Conservation (phyloP, 257 asterid species). For the Rhazya stricta region DNA sequence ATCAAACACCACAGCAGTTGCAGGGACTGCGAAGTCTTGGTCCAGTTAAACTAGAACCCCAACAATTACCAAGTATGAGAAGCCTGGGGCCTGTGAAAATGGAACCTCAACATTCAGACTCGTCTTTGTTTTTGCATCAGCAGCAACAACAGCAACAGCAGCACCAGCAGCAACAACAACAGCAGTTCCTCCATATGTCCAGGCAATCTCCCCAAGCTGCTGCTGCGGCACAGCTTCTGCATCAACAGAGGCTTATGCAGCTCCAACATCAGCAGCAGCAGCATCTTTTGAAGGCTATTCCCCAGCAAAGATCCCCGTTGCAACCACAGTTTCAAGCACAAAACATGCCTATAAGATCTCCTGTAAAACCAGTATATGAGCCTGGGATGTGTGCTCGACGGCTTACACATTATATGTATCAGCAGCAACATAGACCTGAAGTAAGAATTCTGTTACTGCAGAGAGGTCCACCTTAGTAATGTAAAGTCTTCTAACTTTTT, state of each 20-base stretch:
- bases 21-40: slow-evolving; percentile 57
- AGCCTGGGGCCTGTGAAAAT: slow-evolving; percentile 57
- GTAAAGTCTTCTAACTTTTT: not conserved
- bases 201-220: slow-evolving; percentile 58
- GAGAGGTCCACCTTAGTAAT: not conserved
- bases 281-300: slow-evolving; percentile 64
- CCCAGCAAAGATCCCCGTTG: slow-evolving; percentile 70
- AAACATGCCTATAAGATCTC: slow-evolving; percentile 55
- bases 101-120: slow-evolving; percentile 74
- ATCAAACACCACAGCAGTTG: slow-evolving; percentile 57
- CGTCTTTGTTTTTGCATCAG: slow-evolving; percentile 66
- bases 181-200: slow-evolving; percentile 32
- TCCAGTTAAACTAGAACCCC: slow-evolving; percentile 68
- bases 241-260: slow-evolving; percentile 83
- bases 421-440: slow-evolving; percentile 93
- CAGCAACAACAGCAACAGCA: slow-evolving; percentile 55
- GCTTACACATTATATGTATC: slow-evolving; percentile 91
- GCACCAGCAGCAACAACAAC: slow-evolving; percentile 38
- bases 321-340: slow-evolving; percentile 65
- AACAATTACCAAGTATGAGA: slow-evolving; percentile 59
- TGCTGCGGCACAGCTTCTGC: slow-evolving; percentile 67
- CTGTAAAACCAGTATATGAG: slow-evolving; percentile 72
- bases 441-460: slow-evolving; percentile 34
- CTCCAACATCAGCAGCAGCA: slow-evolving; percentile 78
- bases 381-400: slow-evolving; percentile 98